A percentile compares a stretch with the other conserved stretches of the same genome.
These are phyloP conservation scores for Isoetes taiwanensis DNA, from an alignment of 75 land plant species.

Conservation along the genomic window DNA sequence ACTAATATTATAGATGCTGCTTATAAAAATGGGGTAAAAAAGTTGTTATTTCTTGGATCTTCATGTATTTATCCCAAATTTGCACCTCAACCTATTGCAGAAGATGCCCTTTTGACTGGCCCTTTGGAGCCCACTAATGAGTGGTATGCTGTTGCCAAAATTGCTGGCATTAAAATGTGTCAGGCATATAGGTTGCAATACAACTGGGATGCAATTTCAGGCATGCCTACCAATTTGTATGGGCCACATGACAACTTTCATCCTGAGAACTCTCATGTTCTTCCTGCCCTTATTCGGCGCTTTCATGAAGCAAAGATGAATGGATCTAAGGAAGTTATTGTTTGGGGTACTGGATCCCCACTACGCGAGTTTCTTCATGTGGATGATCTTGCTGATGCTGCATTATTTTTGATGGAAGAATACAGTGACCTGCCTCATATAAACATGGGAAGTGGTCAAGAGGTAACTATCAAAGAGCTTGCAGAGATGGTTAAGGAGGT, in stretches of 20 bases:
- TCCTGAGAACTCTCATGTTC: slow-evolving; percentile 93
- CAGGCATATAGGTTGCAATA: slow-evolving; percentile 77
- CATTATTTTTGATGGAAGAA: slow-evolving; percentile 64
- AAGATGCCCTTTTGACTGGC: slow-evolving; percentile 62
- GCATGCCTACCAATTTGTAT: slow-evolving; percentile 93
- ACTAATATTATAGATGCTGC: slow-evolving; percentile 92
- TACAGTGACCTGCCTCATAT: slow-evolving; percentile 67
- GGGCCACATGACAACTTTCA: slow-evolving; percentile 97
- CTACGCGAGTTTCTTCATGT: slow-evolving; percentile 89
- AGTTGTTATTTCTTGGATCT: slow-evolving; percentile 85
- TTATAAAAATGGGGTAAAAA: slow-evolving; percentile 46
- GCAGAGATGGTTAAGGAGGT: slow-evolving; percentile 95
- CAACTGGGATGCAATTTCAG: slow-evolving; percentile 77
- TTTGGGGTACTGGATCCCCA: slow-evolving; percentile 93
- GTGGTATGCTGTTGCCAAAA: slow-evolving; percentile 96
- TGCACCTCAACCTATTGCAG: slow-evolving; percentile 88
- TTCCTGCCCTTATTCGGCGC: slow-evolving; percentile 78
- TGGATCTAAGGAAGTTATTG: slow-evolving; percentile 68
- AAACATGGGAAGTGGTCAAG: slow-evolving; percentile 94
- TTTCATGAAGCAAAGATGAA: slow-evolving; percentile 85
- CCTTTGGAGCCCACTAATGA: slow-evolving; percentile 93
- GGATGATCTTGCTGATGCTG: slow-evolving; percentile 87
- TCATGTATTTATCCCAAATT: slow-evolving; percentile 97
- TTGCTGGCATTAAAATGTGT: slow-evolving; percentile 97
- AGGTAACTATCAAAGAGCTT: slow-evolving; percentile 85